Percentiles rank a stretch among this genome's conserved stretches.
These are phyloP conservation scores for Backusella psychrophila DNA, from an alignment of 192 early-diverging fungal species.

Conservation along the genomic window DNA sequence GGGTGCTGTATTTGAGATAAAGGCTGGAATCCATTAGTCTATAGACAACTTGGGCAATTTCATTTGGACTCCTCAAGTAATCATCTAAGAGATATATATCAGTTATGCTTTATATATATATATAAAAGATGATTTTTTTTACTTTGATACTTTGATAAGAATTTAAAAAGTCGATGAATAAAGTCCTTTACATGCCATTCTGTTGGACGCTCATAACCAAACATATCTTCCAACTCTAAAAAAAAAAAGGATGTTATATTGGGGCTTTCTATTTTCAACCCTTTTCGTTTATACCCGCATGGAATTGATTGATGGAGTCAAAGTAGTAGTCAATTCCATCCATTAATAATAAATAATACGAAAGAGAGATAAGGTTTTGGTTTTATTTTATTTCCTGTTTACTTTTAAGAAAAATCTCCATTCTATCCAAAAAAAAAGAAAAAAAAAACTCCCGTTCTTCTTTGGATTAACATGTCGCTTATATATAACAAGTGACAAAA, in stretches of 20 bases:
- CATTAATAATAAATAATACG: background rate
- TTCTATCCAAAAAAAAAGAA: no score
- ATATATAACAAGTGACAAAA: no score
- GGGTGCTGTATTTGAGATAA: constrained; percentile 36
- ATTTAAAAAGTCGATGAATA: constrained; percentile 20
- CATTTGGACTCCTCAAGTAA: constrained; percentile 37
- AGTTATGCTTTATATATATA: background rate
- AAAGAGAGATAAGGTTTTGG: background rate
- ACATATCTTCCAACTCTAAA: constrained; percentile 34
- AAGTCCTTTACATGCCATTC: constrained; percentile 16
- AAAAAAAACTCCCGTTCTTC: no score
- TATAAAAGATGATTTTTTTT: background rate
- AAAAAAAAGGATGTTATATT: background rate
- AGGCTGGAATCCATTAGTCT: constrained; percentile 51
- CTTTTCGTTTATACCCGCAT: constrained; percentile 21
- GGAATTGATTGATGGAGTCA: constrained; percentile 29
- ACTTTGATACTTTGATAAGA: constrained; percentile 36
- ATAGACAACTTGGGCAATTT: constrained; percentile 45
- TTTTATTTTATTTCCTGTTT: background rate
- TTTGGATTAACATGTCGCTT: no score
- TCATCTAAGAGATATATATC: constrained; percentile 38
- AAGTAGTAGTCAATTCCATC: constrained; percentile 32
- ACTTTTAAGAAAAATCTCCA: background rate
- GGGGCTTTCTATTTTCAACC: background rate
- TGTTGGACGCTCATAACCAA: background rate